Conservation (phyloP, 176 grass and related monocot genomes). For the Leersia perrieri region DNA sequence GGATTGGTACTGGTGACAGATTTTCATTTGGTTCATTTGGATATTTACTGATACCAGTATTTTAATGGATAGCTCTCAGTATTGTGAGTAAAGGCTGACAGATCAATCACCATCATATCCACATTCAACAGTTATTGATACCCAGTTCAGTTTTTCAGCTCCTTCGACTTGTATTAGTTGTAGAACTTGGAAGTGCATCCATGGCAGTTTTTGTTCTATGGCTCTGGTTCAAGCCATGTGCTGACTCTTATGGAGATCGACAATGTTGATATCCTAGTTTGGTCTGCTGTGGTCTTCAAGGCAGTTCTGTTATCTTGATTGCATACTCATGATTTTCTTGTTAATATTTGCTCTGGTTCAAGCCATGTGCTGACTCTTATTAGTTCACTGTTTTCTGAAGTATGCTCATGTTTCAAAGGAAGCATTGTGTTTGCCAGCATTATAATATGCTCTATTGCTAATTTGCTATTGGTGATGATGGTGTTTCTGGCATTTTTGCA, state of each 20-base stretch:
- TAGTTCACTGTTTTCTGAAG: not conserved
- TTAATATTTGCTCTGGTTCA: constrained; percentile 63
- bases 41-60: constrained; percentile 3
- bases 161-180: constrained; percentile 55
- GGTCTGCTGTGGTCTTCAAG: constrained; percentile 37
- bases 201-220: constrained; percentile 23
- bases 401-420: not conserved
- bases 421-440: constrained; percentile 1
- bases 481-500: not conserved
- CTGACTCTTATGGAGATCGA: constrained; percentile 45
- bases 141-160: constrained; percentile 80
- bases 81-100: constrained; percentile 28
- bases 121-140: constrained; percentile 55
- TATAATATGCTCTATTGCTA: not conserved
- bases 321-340: constrained; percentile 15
- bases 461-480: not conserved
- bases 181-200: constrained; percentile 21
- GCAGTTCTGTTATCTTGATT: constrained; percentile 16
- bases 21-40: constrained; percentile 38
- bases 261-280: constrained; percentile 45
- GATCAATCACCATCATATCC: constrained; percentile 82
- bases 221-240: constrained; percentile 48
- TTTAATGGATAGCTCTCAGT: constrained; percentile 35
- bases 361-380: too few species aligned
- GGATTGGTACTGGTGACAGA: constrained; percentile 34